Conservation (phyloP, 139 green algal genomes). For the Trebouxia sp. region DNA sequence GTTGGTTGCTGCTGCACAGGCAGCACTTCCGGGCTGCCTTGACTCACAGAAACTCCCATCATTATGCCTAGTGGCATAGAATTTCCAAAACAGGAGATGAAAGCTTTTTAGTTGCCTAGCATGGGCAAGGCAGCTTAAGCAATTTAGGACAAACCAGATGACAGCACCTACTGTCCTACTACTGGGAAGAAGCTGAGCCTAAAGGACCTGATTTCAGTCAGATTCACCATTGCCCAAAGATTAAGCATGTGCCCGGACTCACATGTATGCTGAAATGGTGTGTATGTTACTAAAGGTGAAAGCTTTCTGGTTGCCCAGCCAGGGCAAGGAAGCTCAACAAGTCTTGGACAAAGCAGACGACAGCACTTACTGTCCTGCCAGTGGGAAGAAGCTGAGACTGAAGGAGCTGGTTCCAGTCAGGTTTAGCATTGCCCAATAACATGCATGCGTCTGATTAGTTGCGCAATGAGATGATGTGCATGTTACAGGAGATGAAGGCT, state of each 20-base stretch:
- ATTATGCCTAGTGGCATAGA: neutral
- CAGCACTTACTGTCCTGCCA: slow-evolving; percentile 78
- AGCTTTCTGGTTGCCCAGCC: slow-evolving; percentile 82
- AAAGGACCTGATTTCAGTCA: slow-evolving; percentile 69
- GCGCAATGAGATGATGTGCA: too few species aligned
- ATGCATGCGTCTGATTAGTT: too few species aligned
- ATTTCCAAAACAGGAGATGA: slow-evolving; percentile 42
- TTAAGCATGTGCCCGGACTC: too few species aligned
- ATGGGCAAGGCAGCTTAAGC: slow-evolving; percentile 48
- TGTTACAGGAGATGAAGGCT: slow-evolving; percentile 55
- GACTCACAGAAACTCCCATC: too few species aligned
- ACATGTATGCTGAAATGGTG: too few species aligned
- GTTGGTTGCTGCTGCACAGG: too few species aligned
- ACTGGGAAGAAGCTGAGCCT: slow-evolving; percentile 78
- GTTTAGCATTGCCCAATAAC: slow-evolving; percentile 69
- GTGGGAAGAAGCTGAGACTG: slow-evolving; percentile 76
- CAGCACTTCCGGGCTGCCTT: too few species aligned
- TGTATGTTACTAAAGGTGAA: slow-evolving; percentile 44
- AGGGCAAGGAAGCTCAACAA: slow-evolving; percentile 48
- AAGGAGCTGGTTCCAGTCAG: slow-evolving; percentile 70
- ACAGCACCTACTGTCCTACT: slow-evolving; percentile 75
- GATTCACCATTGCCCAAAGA: slow-evolving; percentile 68
- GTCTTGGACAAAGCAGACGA: slow-evolving; percentile 70
- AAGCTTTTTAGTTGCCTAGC: slow-evolving; percentile 83
- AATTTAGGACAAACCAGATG: slow-evolving; percentile 70